Evolutionary conservation across 2,329 filamentous ascomycete species (phyloP).

Genomic region (Cladobotryum mycophilum): DNA sequence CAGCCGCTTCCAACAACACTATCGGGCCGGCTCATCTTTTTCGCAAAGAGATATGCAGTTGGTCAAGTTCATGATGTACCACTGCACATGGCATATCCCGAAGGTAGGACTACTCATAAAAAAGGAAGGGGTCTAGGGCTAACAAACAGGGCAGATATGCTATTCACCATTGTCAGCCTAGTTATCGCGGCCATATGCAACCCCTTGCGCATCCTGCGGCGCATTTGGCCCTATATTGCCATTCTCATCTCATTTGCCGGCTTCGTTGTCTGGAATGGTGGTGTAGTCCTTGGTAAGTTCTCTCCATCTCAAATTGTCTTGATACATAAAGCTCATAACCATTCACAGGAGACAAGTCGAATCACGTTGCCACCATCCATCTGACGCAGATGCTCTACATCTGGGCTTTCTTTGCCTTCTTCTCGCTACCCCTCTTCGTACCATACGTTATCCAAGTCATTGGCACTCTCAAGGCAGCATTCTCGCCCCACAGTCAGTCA

Average conservation of each 20-base stretch:
- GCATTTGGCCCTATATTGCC: constrained; percentile 53
- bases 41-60: constrained; percentile 36
- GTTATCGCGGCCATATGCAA: constrained; percentile 50
- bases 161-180: constrained; percentile 58
- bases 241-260: constrained; percentile 61
- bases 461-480: neutral
- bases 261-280: constrained; percentile 82
- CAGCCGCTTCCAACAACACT: constrained; percentile 27
- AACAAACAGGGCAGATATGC: constrained; percentile 37
- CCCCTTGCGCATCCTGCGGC: constrained; percentile 37
- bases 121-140: constrained; percentile 6
- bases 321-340: neutral
- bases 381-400: constrained; percentile 91
- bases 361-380: constrained; percentile 85
- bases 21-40: constrained; percentile 31
- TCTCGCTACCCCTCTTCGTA: constrained; percentile 72
- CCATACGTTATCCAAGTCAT: constrained; percentile 39
- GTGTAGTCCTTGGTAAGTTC: constrained; percentile 74
- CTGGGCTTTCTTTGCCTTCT: constrained; percentile 85
- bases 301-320: neutral
- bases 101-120: constrained; percentile 35
- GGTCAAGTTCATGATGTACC: constrained; percentile 52
- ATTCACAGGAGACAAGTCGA: constrained; percentile 75
- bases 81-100: constrained; percentile 39
- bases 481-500: neutral